A percentile compares a stretch with the other conserved stretches of the same genome.
Evolutionary conservation across 345 rosid species (phyloP).

Genomic region (Nephelium lappaceum): DNA sequence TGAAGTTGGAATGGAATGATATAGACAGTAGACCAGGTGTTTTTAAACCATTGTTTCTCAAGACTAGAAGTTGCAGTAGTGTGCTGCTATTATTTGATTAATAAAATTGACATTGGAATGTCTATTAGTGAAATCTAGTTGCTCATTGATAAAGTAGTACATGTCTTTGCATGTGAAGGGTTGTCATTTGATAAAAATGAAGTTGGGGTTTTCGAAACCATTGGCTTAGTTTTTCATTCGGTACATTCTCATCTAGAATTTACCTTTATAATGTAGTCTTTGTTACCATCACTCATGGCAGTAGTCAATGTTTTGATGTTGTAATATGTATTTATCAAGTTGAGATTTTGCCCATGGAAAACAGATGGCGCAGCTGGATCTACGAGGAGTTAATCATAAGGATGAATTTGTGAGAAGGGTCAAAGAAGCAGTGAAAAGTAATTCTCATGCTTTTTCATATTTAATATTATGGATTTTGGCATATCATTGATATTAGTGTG

Average conservation of each 20-base stretch:
- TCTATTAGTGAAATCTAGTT: constrained; percentile 3
- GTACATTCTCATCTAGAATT: not conserved
- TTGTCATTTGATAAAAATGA: not conserved
- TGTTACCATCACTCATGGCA: not conserved
- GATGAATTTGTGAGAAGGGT: constrained; percentile 76
- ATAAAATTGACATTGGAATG: not conserved
- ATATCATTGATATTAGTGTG: not conserved
- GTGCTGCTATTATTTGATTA: not conserved
- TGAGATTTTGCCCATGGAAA: constrained; percentile 23
- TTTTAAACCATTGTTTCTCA: constrained; percentile 5
- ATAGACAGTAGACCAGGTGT: not conserved
- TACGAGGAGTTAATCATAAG: constrained; percentile 55
- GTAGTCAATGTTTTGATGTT: constrained; percentile 2
- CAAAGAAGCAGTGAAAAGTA: constrained; percentile 73
- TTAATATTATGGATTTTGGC: not conserved
- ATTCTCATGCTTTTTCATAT: constrained; percentile 26
- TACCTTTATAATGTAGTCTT: not conserved
- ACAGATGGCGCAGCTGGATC: constrained; percentile 72
- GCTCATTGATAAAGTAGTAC: not conserved
- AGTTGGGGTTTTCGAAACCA: not conserved
- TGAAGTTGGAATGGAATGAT: not conserved
- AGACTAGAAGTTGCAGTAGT: not conserved
- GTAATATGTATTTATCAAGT: not conserved
- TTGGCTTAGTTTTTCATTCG: not conserved
- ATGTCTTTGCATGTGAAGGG: not conserved